Conservation (phyloP, 2,329 filamentous ascomycete species). For the Tolypocladium capitatum region DNA sequence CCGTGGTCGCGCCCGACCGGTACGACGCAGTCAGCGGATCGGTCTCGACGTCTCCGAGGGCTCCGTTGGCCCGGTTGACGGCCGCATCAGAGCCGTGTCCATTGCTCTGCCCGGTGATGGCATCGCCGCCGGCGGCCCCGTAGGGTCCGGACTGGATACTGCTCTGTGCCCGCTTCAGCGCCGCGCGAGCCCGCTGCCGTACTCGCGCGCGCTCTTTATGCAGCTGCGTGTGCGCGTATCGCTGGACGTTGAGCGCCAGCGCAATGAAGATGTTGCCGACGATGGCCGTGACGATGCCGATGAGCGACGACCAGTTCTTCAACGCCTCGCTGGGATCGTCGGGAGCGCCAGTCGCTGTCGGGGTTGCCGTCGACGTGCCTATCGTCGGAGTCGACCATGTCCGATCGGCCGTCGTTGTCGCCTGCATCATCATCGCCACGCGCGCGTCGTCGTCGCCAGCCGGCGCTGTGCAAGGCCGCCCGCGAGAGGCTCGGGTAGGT, state of each 20-base stretch:
- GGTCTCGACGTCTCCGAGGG: conserved; percentile 24
- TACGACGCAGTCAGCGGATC: conserved; percentile 40
- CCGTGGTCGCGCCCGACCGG: conserved; percentile 22
- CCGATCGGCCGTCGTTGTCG: background rate
- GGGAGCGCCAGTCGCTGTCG: conserved; percentile 7
- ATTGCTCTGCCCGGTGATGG: conserved; percentile 6
- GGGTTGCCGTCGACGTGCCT: conserved; percentile 1
- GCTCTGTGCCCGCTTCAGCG: conserved; percentile 31
- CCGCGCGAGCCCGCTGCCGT: conserved; percentile 39
- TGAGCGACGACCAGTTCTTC: conserved; percentile 77
- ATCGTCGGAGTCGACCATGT: background rate
- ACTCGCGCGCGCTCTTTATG: conserved; percentile 53
- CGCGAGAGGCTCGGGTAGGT: background rate
- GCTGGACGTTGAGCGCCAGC: conserved; percentile 88
- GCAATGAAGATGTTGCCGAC: conserved; percentile 89
- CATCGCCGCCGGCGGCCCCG: conserved; percentile 16
- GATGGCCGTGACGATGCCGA: conserved; percentile 88
- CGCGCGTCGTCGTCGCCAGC: conserved; percentile 2
- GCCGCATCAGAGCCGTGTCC: conserved; percentile 9
- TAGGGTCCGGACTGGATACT: conserved; percentile 16
- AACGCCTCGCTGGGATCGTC: conserved; percentile 33
- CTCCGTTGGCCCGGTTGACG: conserved; percentile 15
- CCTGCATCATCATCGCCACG: conserved; percentile 1
- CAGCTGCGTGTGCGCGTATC: conserved; percentile 84
- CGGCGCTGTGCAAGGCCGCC: background rate